These are phyloP conservation scores for Peronospora farinosa DNA, from an alignment of 352 stramenopile genomes.

Conservation along the genomic window DNA sequence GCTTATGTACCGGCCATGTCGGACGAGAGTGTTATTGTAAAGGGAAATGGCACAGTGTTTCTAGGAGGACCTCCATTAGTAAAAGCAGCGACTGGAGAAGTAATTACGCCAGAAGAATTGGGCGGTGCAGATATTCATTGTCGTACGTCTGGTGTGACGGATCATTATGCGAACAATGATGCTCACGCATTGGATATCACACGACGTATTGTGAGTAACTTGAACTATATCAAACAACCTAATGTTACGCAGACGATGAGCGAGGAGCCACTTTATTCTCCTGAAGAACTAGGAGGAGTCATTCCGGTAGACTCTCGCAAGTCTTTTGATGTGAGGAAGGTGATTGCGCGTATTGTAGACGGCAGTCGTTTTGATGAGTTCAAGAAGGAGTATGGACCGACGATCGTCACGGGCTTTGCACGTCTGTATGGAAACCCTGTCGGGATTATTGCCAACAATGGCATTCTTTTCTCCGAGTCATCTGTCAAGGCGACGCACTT, in stretches of 20 bases:
- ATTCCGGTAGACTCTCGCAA: conserved; percentile 92
- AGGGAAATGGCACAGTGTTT: conserved; percentile 96
- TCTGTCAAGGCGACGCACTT: conserved; percentile 95
- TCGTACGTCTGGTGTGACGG: conserved; percentile 90
- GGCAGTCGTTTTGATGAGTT: conserved; percentile 96
- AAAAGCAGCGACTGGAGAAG: conserved; percentile 95
- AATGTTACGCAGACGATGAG: conserved; percentile 44
- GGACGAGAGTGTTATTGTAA: conserved; percentile 97
- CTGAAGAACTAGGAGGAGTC: conserved; percentile 89
- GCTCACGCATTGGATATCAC: conserved; percentile 89
- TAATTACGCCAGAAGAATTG: conserved; percentile 93
- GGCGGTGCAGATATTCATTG: conserved; percentile 91
- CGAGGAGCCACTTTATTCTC: conserved; percentile 91
- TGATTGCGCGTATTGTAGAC: conserved; percentile 95
- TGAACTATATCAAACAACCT: conserved; percentile 67
- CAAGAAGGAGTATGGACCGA: conserved; percentile 95
- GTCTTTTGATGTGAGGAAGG: conserved; percentile 93
- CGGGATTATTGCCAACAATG: conserved; percentile 98
- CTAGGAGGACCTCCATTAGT: conserved; percentile 96
- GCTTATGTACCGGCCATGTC: conserved; percentile 96
- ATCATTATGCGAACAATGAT: conserved; percentile 96
- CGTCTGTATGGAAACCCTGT: conserved; percentile 92
- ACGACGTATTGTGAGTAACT: conserved; percentile 87
- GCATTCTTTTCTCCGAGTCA: conserved; percentile 93
- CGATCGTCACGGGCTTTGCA: conserved; percentile 95